Conservation (phyloP, 2,329 filamentous ascomycete species). For the Harringtonia aguacate region DNA sequence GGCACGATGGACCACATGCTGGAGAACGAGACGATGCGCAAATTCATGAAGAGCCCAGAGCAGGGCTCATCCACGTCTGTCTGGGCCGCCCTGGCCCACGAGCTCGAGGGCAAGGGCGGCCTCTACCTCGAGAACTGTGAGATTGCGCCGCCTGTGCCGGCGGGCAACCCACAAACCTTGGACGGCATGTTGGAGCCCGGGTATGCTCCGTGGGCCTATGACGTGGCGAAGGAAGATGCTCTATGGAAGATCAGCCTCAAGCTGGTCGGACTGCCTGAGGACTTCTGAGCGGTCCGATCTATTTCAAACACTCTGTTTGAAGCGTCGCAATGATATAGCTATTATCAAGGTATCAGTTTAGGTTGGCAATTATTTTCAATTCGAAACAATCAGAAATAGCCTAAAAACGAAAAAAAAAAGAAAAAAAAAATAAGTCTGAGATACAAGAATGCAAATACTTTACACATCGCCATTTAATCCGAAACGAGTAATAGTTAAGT, state of each 20-base stretch:
- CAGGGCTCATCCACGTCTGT: conserved; percentile 33
- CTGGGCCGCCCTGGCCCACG: conserved; percentile 25
- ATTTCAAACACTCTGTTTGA: too few species aligned
- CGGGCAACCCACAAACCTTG: too few species aligned
- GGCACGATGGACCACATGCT: conserved; percentile 11
- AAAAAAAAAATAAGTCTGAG: too few species aligned
- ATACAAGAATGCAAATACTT: too few species aligned
- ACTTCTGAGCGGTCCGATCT: too few species aligned
- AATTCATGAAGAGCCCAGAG: conserved; percentile 18
- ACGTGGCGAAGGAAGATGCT: conserved; percentile 12
- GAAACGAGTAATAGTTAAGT: too few species aligned
- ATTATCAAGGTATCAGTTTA: too few species aligned
- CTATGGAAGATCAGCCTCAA: conserved; percentile 27
- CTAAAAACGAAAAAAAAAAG: too few species aligned
- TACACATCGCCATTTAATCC: too few species aligned
- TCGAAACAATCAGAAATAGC: too few species aligned
- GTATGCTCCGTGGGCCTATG: conserved; percentile 5
- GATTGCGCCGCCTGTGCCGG: conserved; percentile 12
- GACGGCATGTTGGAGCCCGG: background rate
- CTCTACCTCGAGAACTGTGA: conserved; percentile 28
- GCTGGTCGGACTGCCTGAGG: conserved; percentile 15
- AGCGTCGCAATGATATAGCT: too few species aligned
- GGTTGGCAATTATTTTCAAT: too few species aligned
- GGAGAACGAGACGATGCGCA: background rate
- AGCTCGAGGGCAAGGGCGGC: conserved; percentile 29